Evolutionary conservation across 768 basidiomycete species (phyloP).

Genomic region (Jaapia argillacea): DNA sequence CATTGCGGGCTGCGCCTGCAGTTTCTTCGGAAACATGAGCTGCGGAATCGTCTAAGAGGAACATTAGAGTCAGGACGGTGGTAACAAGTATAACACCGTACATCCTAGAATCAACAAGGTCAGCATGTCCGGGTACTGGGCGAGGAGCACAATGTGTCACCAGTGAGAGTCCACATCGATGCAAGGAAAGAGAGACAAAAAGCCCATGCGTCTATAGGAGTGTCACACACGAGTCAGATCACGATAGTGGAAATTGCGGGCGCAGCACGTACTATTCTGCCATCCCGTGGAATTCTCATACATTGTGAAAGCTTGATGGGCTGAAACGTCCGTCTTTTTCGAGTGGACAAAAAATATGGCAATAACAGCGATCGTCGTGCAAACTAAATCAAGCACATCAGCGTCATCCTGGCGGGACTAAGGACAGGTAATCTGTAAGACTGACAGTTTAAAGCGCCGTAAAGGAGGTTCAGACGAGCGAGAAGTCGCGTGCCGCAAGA

Average conservation of each 20-base stretch:
- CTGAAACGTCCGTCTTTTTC: conserved; percentile 42
- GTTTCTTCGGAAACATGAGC: conserved; percentile 71
- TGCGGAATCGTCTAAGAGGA: conserved; percentile 54
- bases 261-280: conserved; percentile 38
- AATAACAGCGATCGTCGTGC: conserved; percentile 55
- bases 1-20: conserved; percentile 49
- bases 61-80: conserved; percentile 1
- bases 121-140: background rate
- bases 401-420: background rate
- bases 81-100: conserved; percentile 20
- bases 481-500: conserved; percentile 57
- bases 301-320: conserved; percentile 54
- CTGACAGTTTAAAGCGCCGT: conserved; percentile 53
- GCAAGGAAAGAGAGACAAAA: conserved; percentile 64
- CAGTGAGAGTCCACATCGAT: conserved; percentile 74
- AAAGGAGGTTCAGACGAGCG: conserved; percentile 61
- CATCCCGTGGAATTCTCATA: conserved; percentile 69
- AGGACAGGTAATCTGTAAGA: conserved; percentile 4
- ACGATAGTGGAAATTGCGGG: background rate
- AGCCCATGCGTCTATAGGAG: conserved; percentile 51
- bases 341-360: conserved; percentile 47
- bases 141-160: background rate
- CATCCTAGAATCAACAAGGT: conserved; percentile 25
- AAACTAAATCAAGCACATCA: conserved; percentile 41
- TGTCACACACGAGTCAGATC: background rate